These are phyloP conservation scores for Huntiella abstrusa DNA, from an alignment of 2,329 filamentous ascomycete species.

Conservation along the genomic window DNA sequence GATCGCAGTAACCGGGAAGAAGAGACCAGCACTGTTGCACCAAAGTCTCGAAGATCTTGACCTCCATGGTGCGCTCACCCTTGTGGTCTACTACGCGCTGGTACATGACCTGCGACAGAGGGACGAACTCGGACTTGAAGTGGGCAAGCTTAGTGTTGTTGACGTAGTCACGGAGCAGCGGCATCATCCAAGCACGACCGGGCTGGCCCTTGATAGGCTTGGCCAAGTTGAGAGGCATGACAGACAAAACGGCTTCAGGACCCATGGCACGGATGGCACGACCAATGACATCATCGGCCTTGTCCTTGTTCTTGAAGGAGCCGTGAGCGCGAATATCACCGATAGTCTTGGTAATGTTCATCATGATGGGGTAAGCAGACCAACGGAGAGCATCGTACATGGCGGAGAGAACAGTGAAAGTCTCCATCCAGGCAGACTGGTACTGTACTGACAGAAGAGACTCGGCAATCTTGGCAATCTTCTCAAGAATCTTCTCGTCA, in stretches of 20 bases:
- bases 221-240: conserved; percentile 71
- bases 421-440: conserved; percentile 85
- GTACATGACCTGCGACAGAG: conserved; percentile 77
- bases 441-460: conserved; percentile 75
- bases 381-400: conserved; percentile 78
- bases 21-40: conserved; percentile 92
- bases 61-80: conserved; percentile 79
- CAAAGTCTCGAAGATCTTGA: conserved; percentile 94
- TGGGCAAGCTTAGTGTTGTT: conserved; percentile 75
- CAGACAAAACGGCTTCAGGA: conserved; percentile 60
- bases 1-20: conserved; percentile 83
- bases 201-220: conserved; percentile 59
- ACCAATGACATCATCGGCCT: conserved; percentile 78
- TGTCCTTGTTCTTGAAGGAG: conserved; percentile 82
- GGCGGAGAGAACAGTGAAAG: conserved; percentile 71
- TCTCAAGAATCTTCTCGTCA: conserved; percentile 77
- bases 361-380: conserved; percentile 62
- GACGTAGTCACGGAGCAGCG: conserved; percentile 72
- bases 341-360: conserved; percentile 55
- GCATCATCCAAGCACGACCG: conserved; percentile 86
- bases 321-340: conserved; percentile 78
- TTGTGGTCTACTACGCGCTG: conserved; percentile 69
- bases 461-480: conserved; percentile 53
- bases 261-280: conserved; percentile 82
- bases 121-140: conserved; percentile 72